A percentile compares a stretch with the other conserved stretches of the same genome.
Conservation (phyloP, 2,329 filamentous ascomycete species). For the Sphaceloma murrayae region DNA sequence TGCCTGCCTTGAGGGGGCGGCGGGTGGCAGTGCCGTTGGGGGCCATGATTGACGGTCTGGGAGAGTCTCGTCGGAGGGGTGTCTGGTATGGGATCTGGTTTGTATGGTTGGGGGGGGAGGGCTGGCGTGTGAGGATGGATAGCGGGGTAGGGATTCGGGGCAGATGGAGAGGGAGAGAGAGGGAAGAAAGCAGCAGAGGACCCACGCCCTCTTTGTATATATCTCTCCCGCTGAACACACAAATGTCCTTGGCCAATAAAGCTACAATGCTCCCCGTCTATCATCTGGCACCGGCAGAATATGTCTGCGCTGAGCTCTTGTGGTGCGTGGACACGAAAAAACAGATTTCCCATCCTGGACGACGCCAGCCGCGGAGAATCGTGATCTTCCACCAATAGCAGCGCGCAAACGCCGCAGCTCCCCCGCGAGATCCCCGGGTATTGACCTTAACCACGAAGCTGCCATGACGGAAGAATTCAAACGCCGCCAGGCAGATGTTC, state of each 20-base stretch:
- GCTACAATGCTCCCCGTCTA: no score
- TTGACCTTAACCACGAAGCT: background rate
- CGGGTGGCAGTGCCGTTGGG: slow-evolving; percentile 23
- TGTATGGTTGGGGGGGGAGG: no score
- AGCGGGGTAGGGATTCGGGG: slow-evolving; percentile 5
- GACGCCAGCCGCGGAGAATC: background rate
- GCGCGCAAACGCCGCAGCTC: slow-evolving; percentile 4
- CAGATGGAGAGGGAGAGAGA: background rate
- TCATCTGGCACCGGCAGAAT: slow-evolving; percentile 8
- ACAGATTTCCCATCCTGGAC: slow-evolving; percentile 4
- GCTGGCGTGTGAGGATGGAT: background rate
- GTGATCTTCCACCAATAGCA: slow-evolving; percentile 9
- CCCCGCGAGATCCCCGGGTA: background rate
- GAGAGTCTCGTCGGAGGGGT: no score
- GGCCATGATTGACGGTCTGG: slow-evolving; percentile 25
- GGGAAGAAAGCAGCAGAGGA: slow-evolving; percentile 5
- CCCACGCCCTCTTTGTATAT: background rate
- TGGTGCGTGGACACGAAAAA: no score
- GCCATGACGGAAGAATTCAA: slow-evolving; percentile 13
- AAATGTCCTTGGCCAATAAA: no score
- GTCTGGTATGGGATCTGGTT: no score
- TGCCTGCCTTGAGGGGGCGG: slow-evolving; percentile 64
- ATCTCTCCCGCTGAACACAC: background rate
- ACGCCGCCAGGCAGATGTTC: background rate
- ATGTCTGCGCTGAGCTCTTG: no score